Evolutionary conservation across 805 yeast species (phyloP).

Genomic region (Yarrowia sp.): DNA sequence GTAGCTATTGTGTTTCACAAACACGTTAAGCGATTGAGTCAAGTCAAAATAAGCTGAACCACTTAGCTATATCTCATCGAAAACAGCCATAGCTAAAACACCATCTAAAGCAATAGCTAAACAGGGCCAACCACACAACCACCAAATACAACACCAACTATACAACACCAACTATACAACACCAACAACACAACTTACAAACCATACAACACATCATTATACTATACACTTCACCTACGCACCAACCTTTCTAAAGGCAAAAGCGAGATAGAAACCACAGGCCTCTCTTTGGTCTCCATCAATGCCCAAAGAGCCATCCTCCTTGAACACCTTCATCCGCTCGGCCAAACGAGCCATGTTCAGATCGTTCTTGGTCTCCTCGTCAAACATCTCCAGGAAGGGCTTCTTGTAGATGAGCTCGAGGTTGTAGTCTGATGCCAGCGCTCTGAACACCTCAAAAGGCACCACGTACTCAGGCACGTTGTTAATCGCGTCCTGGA

Average conservation of each 20-base stretch:
- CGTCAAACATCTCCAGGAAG: constrained; percentile 77
- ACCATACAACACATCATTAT: too few relatives aligned
- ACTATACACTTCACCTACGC: background rate
- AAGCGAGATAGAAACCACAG: constrained; percentile 77
- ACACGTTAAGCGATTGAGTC: too few relatives aligned
- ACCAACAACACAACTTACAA: too few relatives aligned
- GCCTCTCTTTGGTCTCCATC: constrained; percentile 89
- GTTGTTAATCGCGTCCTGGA: constrained; percentile 91
- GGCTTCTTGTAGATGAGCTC: constrained; percentile 69
- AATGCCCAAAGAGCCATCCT: constrained; percentile 80
- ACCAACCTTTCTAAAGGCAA: constrained; percentile 56
- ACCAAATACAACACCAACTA: too few relatives aligned
- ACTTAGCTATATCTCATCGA: too few relatives aligned
- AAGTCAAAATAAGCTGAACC: too few relatives aligned
- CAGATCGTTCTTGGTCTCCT: constrained; percentile 64
- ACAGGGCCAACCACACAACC: too few relatives aligned
- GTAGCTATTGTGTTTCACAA: too few relatives aligned
- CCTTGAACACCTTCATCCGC: constrained; percentile 52
- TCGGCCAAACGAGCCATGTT: constrained; percentile 35
- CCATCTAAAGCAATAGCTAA: too few relatives aligned
- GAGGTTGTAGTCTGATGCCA: constrained; percentile 81
- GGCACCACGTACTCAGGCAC: constrained; percentile 98
- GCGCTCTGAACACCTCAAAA: constrained; percentile 75
- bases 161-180: too few relatives aligned
- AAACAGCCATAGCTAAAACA: too few relatives aligned